Evolutionary conservation across 225 moss, liverwort and hornwort genomes (phyloP).

Genomic region (Thuidium tamariscinum): DNA sequence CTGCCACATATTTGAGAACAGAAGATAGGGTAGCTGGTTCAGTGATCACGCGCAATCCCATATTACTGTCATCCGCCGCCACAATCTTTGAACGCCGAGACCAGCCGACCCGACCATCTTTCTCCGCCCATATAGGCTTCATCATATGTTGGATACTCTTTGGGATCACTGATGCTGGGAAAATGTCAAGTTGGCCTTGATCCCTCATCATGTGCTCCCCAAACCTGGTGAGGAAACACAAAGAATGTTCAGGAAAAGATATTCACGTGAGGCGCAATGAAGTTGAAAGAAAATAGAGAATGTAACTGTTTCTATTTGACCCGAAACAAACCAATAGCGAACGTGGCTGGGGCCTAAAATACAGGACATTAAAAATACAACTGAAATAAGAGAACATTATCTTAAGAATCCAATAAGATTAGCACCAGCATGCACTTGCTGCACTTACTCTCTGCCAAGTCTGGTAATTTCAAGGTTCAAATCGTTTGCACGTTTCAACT

Average conservation of each 20-base stretch:
- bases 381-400: neutral
- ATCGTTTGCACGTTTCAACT: slow-evolving; percentile 86
- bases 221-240: slow-evolving; percentile 46
- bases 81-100: slow-evolving; percentile 49
- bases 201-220: slow-evolving; percentile 92
- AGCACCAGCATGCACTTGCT: slow-evolving; percentile 3
- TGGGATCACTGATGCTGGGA: slow-evolving; percentile 84
- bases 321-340: neutral
- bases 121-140: slow-evolving; percentile 80
- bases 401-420: neutral
- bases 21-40: slow-evolving; percentile 82
- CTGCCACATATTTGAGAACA: slow-evolving; percentile 82
- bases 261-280: neutral
- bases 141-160: slow-evolving; percentile 81
- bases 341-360: neutral
- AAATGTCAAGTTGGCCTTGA: slow-evolving; percentile 96
- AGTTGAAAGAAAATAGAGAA: neutral
- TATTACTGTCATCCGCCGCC: slow-evolving; percentile 52
- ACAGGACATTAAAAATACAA: neutral
- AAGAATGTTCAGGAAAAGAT: neutral
- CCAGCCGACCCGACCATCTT: slow-evolving; percentile 73
- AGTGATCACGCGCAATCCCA: slow-evolving; percentile 82
- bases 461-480: slow-evolving; percentile 97
- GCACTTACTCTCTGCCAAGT: slow-evolving; percentile 97
- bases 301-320: neutral